Evolutionary conservation across 2,329 filamentous ascomycete genomes (phyloP), one percentile per base, ranked within the genome.

Genomic region (Colletotrichum liriopes): DNA sequence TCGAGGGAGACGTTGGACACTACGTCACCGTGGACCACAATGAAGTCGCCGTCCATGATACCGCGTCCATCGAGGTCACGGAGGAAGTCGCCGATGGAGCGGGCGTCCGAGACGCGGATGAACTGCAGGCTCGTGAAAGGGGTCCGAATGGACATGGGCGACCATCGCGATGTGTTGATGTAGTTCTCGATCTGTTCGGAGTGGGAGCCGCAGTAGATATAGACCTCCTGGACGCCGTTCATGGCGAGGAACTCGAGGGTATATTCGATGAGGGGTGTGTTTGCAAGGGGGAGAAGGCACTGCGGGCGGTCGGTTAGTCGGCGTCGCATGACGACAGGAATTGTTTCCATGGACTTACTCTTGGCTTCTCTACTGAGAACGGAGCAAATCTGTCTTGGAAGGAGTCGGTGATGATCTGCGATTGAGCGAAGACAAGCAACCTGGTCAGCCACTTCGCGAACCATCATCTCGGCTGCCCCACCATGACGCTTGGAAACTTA

Each of bases 191-290:
- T 90, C 80, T 95, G 91, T 71, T 96, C 93, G 39, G 93, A 93
- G 81, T 98, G 95, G 37, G 94, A 92, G 72, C 94, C 94, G 77
- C 93, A 96, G 84, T 98, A 98, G 71, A 99, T 89, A 81, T 93
- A 97, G 65, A 98, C 93, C 75, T 98, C 94, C 77, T 96, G 92
- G n/a, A 98, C 95, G 70, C 95, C 95, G 71, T 96, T 95, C 88
- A 96, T 96, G 75, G 95, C 95, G 0, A 99, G 91, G 78, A 98
- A 98, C 80, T 98, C 95, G 78, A 98, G 91, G 5, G 96, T 98
- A 82, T 99, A 98, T 82, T 99, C 96, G 84, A 99, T 97, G 74
- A 99, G 87, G 45, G 96, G 96, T 1, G 93, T 95, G 82, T 98
- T 98, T 72, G 94, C 96, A 72, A 99, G 88, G 14, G 96, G 95